A percentile compares a stretch with the other conserved stretches of the same genome.
phyloP scores from a whole-genome alignment of 495 filamentous ascomycete species.

The Endocarpon pusillum region DNA sequence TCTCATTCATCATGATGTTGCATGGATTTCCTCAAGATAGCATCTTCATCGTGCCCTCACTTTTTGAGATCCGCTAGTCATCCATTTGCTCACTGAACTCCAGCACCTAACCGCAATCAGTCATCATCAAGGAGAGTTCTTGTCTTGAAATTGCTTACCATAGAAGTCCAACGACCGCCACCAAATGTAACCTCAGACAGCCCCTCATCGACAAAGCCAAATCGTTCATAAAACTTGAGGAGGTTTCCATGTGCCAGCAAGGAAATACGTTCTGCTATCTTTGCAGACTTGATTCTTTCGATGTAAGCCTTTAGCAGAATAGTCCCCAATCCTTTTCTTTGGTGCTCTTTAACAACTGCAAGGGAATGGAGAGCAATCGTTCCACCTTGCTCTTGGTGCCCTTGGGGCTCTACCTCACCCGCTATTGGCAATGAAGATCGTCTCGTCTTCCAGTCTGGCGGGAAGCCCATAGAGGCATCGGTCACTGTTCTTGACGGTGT shows the following conservation, averaged over 20 bases:
- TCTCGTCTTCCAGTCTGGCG: constrained; percentile 40
- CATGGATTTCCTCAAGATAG: no score
- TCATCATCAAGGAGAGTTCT: constrained; percentile 4
- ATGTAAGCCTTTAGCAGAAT: constrained; percentile 61
- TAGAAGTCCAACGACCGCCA: constrained; percentile 65
- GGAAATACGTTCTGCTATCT: constrained; percentile 52
- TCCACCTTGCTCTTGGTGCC: constrained; percentile 53
- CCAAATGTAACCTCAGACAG: constrained; percentile 48
- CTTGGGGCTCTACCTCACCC: constrained; percentile 22
- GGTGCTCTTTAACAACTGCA: constrained; percentile 58
- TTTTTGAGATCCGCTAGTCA: no score
- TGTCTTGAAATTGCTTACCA: constrained; percentile 16
- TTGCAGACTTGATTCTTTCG: constrained; percentile 47
- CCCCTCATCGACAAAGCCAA: constrained; percentile 57
- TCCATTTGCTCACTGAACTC: no score
- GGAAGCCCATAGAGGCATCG: constrained; percentile 61
- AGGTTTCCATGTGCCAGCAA: constrained; percentile 63
- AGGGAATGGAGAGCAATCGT: constrained; percentile 73
- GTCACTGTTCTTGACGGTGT: constrained; percentile 41
- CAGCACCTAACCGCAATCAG: constrained; percentile 11
- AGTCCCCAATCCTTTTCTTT: constrained; percentile 56
- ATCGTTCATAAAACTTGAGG: constrained; percentile 55
- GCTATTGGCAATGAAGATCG: constrained; percentile 13
- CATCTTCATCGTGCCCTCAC: no score
- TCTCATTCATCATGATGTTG: no score